These are phyloP conservation scores for Blepharisma japonicum DNA, from an alignment of 73 alveolate genomes.

Conservation along the genomic window DNA sequence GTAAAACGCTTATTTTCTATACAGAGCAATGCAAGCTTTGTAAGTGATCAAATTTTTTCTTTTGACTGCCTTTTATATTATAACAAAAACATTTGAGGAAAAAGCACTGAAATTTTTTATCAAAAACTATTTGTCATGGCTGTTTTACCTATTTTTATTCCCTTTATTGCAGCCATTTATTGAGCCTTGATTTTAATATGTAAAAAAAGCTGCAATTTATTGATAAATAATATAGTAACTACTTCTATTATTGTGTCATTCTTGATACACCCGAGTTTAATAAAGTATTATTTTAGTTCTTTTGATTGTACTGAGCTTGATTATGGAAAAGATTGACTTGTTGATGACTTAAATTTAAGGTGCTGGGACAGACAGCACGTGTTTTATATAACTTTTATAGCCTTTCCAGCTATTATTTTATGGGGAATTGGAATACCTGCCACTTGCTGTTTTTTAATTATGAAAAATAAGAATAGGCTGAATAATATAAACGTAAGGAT, in stretches of 20 bases:
- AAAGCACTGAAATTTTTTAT: slow-evolving; percentile 33
- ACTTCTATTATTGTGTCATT: slow-evolving; percentile 35
- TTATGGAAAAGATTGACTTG: slow-evolving; percentile 24
- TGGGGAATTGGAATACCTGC: slow-evolving; percentile 66
- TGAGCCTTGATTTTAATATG: slow-evolving; percentile 40
- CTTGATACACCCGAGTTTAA: slow-evolving; percentile 37
- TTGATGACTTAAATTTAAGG: slow-evolving; percentile 16
- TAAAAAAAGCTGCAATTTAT: slow-evolving; percentile 26
- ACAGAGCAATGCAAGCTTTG: slow-evolving; percentile 39
- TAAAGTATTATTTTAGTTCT: neutral
- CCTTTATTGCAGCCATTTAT: slow-evolving; percentile 13
- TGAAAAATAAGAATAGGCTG: neutral
- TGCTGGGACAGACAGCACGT: slow-evolving; percentile 41
- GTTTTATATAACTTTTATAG: neutral
- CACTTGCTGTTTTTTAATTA: slow-evolving; percentile 42
- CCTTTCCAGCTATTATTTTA: slow-evolving; percentile 42
- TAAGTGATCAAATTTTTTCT: slow-evolving; percentile 47
- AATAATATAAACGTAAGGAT: slow-evolving; percentile 29
- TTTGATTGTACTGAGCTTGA: neutral
- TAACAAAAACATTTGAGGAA: slow-evolving; percentile 30
- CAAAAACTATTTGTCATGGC: slow-evolving; percentile 42
- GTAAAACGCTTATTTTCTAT: slow-evolving; percentile 39
- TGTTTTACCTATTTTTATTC: slow-evolving; percentile 40
- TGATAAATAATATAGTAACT: slow-evolving; percentile 30
- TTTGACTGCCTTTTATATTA: slow-evolving; percentile 47